These are phyloP conservation scores for Periconia digitata DNA, from an alignment of 2,329 filamentous ascomycete genomes.

Conservation along the genomic window DNA sequence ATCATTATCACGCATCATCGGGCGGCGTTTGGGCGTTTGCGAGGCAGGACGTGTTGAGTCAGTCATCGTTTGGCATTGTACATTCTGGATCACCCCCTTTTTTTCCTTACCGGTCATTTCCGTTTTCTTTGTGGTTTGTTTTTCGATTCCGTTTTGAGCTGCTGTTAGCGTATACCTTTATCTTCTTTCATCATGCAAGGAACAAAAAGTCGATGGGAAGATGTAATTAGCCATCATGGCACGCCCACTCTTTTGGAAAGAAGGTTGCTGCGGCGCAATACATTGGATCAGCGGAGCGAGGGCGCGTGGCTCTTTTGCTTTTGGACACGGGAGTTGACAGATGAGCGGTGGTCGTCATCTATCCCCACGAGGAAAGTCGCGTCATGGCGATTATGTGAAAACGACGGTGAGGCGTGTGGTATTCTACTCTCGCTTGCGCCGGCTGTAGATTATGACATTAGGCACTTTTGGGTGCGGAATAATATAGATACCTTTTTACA, in stretches of 20 bases:
- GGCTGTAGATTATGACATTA: slow-evolving; percentile 24
- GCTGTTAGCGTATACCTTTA: slow-evolving; percentile 13
- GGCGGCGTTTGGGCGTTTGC: slow-evolving; percentile 37
- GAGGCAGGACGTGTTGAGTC: slow-evolving; percentile 10
- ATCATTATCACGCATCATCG: slow-evolving; percentile 28
- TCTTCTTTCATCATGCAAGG: slow-evolving; percentile 2
- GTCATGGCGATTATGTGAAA: slow-evolving; percentile 18
- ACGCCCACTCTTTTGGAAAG: slow-evolving; percentile 10
- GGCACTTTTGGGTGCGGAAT: slow-evolving; percentile 7
- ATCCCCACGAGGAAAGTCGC: background rate
- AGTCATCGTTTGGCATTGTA: slow-evolving; percentile 14
- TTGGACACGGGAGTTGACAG: background rate
- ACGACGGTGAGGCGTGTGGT: slow-evolving; percentile 10
- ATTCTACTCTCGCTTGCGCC: slow-evolving; percentile 7
- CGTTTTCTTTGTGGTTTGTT: slow-evolving; percentile 7
- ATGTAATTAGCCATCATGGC: slow-evolving; percentile 30
- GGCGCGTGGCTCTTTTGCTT: slow-evolving; percentile 1
- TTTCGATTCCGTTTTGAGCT: background rate
- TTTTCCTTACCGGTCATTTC: slow-evolving; percentile 9
- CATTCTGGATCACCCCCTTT: slow-evolving; percentile 12
- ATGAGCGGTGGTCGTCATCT: background rate
- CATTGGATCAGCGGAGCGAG: slow-evolving; percentile 7
- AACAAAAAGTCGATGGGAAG: slow-evolving; percentile 19
- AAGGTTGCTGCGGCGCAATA: slow-evolving; percentile 1
- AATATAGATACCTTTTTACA: slow-evolving; percentile 8